These are phyloP conservation scores for Fusarium sp. DNA, from an alignment of 2,329 filamentous ascomycete genomes.

Conservation along the genomic window DNA sequence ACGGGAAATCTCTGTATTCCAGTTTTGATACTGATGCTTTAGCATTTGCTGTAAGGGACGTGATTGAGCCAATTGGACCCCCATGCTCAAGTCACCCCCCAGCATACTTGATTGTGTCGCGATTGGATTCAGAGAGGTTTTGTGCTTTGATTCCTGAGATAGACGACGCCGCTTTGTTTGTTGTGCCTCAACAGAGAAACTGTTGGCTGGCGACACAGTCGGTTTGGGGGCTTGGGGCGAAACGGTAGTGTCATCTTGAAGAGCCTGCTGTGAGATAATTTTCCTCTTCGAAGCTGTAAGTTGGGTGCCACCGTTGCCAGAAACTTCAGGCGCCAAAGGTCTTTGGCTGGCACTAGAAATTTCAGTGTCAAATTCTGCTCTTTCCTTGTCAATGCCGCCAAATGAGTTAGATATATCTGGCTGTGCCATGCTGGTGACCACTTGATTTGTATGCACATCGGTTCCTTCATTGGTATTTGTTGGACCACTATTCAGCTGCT, in stretches of 20 bases:
- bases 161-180: slow-evolving; percentile 46
- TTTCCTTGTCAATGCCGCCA: not conserved
- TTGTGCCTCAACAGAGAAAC: slow-evolving; percentile 18
- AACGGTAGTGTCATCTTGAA: not conserved
- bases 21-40: slow-evolving; percentile 16
- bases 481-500: not conserved
- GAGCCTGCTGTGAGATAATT: slow-evolving; percentile 12
- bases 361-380: not conserved
- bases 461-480: not conserved
- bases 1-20: not conserved
- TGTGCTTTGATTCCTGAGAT: slow-evolving; percentile 37
- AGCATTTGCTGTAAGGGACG: slow-evolving; percentile 18
- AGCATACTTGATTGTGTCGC: slow-evolving; percentile 9
- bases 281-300: slow-evolving; percentile 19
- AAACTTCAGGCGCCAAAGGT: not conserved
- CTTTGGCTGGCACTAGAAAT: not conserved
- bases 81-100: slow-evolving; percentile 6
- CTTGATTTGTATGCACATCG: not conserved
- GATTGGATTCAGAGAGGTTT: slow-evolving; percentile 18
- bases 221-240: slow-evolving; percentile 1
- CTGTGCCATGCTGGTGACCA: not conserved
- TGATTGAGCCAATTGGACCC: slow-evolving; percentile 13
- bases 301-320: not conserved
- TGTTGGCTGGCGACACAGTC: not conserved
- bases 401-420: not conserved